These are phyloP conservation scores for Rhododendron molle DNA, from an alignment of 148 eudicot genomes.

Conservation along the genomic window DNA sequence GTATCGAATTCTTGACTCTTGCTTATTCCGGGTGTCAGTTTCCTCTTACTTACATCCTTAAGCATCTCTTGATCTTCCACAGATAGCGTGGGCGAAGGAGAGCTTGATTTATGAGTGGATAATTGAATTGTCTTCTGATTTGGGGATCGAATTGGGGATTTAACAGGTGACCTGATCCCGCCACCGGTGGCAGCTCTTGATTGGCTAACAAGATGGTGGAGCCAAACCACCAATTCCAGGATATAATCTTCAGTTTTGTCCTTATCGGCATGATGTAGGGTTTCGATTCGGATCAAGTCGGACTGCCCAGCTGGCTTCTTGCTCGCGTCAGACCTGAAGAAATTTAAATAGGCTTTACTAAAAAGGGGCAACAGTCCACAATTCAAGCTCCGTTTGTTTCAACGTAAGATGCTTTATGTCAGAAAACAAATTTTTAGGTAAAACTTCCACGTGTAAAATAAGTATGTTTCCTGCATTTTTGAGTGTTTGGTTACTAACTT, in stretches of 20 bases:
- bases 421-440: not conserved
- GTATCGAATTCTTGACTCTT: conserved; percentile 93
- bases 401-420: not conserved
- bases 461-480: not conserved
- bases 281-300: conserved; percentile 73
- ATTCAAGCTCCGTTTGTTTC: not conserved
- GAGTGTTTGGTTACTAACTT: not conserved
- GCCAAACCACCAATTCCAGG: conserved; percentile 84
- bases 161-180: conserved; percentile 65
- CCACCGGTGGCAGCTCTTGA: conserved; percentile 43
- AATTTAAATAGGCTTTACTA: conserved; percentile 1
- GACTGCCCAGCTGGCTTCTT: conserved; percentile 63
- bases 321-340: conserved; percentile 58
- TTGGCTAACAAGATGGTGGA: conserved; percentile 75
- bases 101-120: conserved; percentile 41
- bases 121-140: conserved; percentile 59
- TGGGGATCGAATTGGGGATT: conserved; percentile 84
- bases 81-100: conserved; percentile 59
- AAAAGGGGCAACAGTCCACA: not conserved
- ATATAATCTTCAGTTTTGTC: conserved; percentile 81
- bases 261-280: conserved; percentile 88
- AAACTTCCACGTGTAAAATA: not conserved
- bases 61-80: conserved; percentile 90
- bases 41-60: conserved; percentile 67
- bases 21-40: conserved; percentile 91